phyloP scores from a whole-genome alignment of 2,329 filamentous ascomycete species.

The Diaporthe amygdali region DNA sequence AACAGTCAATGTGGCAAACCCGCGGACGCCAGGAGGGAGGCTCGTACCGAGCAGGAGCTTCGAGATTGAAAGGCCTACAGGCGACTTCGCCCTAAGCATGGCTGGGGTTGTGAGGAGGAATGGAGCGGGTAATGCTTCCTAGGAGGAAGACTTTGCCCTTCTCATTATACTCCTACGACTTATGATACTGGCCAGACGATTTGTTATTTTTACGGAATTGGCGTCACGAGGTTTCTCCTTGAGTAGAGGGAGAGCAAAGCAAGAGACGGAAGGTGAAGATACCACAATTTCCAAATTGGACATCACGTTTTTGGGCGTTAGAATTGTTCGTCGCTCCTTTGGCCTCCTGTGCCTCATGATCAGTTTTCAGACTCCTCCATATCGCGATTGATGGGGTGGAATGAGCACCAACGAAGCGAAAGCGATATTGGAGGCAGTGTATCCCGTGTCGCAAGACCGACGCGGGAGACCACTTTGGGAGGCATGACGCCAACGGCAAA shows the following conservation, averaged over 20 bases:
- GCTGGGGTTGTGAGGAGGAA: slow-evolving; percentile 32
- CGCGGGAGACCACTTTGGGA: background rate
- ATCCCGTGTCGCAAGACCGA: background rate
- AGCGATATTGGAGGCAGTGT: background rate
- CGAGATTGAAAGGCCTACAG: slow-evolving; percentile 55
- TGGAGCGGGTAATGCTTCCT: background rate
- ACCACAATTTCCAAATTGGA: background rate
- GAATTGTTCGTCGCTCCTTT: background rate
- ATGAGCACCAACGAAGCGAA: background rate
- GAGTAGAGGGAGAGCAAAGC: background rate
- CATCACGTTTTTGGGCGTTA: background rate
- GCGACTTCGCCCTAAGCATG: slow-evolving; percentile 37
- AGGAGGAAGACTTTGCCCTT: background rate
- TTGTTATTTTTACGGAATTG: background rate
- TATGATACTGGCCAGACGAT: background rate
- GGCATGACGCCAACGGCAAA: background rate
- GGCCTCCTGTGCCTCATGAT: background rate
- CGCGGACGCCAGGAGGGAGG: slow-evolving; percentile 58
- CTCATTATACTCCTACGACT: background rate
- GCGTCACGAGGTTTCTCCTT: background rate
- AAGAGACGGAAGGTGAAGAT: background rate
- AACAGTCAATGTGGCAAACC: slow-evolving; percentile 63
- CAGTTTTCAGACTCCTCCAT: background rate
- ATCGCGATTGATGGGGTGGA: background rate
- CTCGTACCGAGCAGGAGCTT: slow-evolving; percentile 61